Percentiles rank a stretch among this genome's conserved stretches.
phyloP scores from a whole-genome alignment of 805 yeast species.

The Candida insectalens region DNA sequence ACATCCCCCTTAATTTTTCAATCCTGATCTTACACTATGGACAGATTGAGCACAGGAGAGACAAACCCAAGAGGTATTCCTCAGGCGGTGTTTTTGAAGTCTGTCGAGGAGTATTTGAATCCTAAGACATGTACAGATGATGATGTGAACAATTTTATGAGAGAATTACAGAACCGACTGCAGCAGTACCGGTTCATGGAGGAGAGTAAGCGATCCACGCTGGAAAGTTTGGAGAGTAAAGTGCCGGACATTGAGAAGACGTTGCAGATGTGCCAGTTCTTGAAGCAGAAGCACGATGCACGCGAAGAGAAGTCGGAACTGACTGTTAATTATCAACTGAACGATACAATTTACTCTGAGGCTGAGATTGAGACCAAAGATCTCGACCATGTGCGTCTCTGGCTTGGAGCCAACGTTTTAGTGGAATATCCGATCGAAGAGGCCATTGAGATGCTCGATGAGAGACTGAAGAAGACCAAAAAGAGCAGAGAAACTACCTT shows the following conservation, averaged over 20 bases:
- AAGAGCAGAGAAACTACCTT: constrained; percentile 51
- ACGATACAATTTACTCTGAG: constrained; percentile 83
- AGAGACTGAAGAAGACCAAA: constrained; percentile 55
- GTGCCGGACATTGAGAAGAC: constrained; percentile 91
- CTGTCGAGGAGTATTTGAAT: constrained; percentile 66
- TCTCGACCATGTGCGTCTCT: constrained; percentile 56
- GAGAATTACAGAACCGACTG: constrained; percentile 73
- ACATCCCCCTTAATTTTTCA: too few relatives aligned
- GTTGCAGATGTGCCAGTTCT: constrained; percentile 57
- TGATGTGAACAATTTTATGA: constrained; percentile 38
- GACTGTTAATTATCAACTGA: constrained; percentile 66
- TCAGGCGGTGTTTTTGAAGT: constrained; percentile 86
- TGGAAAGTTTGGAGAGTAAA: constrained; percentile 48
- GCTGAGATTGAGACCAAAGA: constrained; percentile 61
- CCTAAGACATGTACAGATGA: constrained; percentile 23
- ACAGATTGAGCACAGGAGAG: constrained; percentile 36
- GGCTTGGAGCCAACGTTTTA: constrained; percentile 99
- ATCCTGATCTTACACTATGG: too few relatives aligned
- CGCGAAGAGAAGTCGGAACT: constrained; percentile 35
- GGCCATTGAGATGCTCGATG: constrained; percentile 61
- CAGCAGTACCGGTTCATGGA: constrained; percentile 91
- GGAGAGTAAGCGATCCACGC: constrained; percentile 37
- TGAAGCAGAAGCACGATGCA: constrained; percentile 38
- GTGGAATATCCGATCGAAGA: constrained; percentile 87
- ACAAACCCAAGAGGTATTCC: constrained; percentile 94